A percentile compares a stretch with the other conserved stretches of the same genome.
phyloP scores from a whole-genome alignment of 208 protist genomes.

The Acanthamoeba healyi region DNA sequence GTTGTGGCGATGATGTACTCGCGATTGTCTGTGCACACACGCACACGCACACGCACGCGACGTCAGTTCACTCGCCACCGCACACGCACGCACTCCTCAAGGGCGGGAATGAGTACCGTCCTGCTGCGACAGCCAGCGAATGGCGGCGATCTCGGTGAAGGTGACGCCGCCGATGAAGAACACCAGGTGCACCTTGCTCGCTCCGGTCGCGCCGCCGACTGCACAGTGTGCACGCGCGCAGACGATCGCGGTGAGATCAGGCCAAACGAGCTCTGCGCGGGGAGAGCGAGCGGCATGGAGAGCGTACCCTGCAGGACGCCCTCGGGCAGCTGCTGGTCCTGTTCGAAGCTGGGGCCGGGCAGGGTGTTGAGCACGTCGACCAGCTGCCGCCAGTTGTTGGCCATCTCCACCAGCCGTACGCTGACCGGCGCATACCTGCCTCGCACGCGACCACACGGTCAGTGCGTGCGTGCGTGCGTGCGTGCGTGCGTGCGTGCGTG shows the following conservation, averaged over 20 bases:
- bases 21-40: constrained; percentile 72
- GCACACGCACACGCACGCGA: too few relatives aligned
- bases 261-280: too few relatives aligned
- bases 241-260: too few relatives aligned
- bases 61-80: too few relatives aligned
- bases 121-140: constrained; percentile 92
- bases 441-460: too few relatives aligned
- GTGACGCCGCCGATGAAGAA: constrained; percentile 96
- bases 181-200: constrained; percentile 89
- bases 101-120: constrained; percentile 15
- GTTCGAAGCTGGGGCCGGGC: constrained; percentile 81
- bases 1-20: constrained; percentile 89
- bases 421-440: constrained; percentile 86
- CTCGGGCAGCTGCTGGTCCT: constrained; percentile 77
- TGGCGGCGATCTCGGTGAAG: constrained; percentile 93
- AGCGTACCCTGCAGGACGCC: constrained; percentile 24
- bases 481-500: not conserved
- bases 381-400: constrained; percentile 53
- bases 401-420: constrained; percentile 83
- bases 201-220: constrained; percentile 28
- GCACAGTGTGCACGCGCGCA: too few relatives aligned
- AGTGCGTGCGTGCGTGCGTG: too few relatives aligned
- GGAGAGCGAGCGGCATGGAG: not conserved
- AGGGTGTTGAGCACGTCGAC: constrained; percentile 58
- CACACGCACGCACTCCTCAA: not conserved